These are phyloP conservation scores for Penicillium alfredii DNA, from an alignment of 495 filamentous ascomycete genomes.

Conservation along the genomic window DNA sequence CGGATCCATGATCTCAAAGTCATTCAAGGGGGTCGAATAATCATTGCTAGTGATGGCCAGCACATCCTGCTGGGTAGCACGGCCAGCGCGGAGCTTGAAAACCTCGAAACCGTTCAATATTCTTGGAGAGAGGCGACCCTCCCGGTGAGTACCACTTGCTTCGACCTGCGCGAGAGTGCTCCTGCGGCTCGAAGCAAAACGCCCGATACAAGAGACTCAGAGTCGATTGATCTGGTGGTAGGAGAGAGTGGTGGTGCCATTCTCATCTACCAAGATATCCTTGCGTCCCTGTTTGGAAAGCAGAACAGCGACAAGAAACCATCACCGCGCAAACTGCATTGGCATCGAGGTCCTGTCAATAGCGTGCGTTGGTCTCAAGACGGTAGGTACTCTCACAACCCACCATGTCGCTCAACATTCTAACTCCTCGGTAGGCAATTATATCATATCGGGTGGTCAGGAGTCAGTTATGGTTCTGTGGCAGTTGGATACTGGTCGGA, in stretches of 20 bases:
- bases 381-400: constrained; percentile 51
- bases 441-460: constrained; percentile 84
- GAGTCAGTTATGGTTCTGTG: constrained; percentile 92
- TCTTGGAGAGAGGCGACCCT: constrained; percentile 46
- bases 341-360: constrained; percentile 80
- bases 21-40: constrained; percentile 23
- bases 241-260: constrained; percentile 71
- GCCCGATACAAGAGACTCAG: constrained; percentile 23
- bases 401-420: constrained; percentile 1
- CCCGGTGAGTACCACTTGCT: constrained; percentile 27
- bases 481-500: constrained; percentile 81
- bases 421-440: constrained; percentile 73
- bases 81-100: constrained; percentile 5
- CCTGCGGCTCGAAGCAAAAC: constrained; percentile 19
- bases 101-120: constrained; percentile 29
- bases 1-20: constrained; percentile 31
- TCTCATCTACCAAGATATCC: constrained; percentile 67
- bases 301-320: constrained; percentile 38
- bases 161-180: constrained; percentile 25
- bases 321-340: constrained; percentile 60
- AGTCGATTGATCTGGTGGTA: constrained; percentile 60
- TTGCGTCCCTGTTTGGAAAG: constrained; percentile 46
- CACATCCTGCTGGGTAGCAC: constrained; percentile 32
- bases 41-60: constrained; percentile 33
- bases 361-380: constrained; percentile 83